Conservation (phyloP, 2,329 filamentous ascomycete genomes). For the Alternaria novae-zelandiae region DNA sequence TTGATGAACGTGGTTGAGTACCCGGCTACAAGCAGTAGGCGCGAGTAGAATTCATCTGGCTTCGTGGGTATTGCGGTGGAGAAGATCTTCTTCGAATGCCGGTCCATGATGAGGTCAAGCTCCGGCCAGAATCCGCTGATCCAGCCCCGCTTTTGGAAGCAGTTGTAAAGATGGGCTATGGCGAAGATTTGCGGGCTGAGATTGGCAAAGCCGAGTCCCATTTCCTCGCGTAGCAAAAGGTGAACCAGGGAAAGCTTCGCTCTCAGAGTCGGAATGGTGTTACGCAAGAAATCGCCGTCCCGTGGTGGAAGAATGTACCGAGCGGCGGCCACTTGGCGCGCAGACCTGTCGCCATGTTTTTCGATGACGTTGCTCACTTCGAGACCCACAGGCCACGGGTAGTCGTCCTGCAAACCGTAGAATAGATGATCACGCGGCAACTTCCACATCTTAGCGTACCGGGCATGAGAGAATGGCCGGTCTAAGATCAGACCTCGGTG, state of each 20-base stretch:
- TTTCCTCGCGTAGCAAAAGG: background rate
- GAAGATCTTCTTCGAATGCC: background rate
- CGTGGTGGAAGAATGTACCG: background rate
- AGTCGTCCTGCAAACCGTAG: background rate
- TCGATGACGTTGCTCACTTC: too few relatives aligned
- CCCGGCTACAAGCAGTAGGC: background rate
- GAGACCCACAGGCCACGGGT: background rate
- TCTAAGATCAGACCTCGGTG: background rate
- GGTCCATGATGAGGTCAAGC: background rate
- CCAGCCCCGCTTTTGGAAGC: background rate
- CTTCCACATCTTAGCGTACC: background rate
- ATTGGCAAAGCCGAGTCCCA: background rate
- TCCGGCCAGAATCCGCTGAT: background rate
- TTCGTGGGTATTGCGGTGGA: background rate
- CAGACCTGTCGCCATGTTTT: too few relatives aligned
- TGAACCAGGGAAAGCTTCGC: background rate
- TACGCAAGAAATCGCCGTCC: background rate
- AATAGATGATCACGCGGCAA: background rate
- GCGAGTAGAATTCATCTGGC: background rate
- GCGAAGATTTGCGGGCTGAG: background rate
- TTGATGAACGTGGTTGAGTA: background rate
- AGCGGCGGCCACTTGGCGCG: background rate
- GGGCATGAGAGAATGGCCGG: background rate
- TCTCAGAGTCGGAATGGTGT: background rate
- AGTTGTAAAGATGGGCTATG: background rate